Conservation (phyloP, 1,139 yeast species). For the Tardiomyces blankii region DNA sequence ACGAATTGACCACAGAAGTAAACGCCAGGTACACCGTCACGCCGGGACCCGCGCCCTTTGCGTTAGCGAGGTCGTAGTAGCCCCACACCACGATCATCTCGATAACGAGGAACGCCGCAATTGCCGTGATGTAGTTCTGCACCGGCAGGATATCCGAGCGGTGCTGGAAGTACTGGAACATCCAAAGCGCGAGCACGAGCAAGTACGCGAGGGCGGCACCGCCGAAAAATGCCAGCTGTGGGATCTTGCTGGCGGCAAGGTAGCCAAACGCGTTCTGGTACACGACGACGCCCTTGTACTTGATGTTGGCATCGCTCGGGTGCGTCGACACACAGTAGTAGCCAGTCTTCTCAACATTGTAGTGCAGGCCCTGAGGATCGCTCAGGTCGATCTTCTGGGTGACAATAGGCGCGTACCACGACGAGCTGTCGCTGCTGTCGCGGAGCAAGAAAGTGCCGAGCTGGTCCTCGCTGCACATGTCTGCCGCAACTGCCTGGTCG, state of each 20-base stretch:
- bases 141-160: conserved; percentile 82
- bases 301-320: conserved; percentile 28
- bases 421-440: conserved; percentile 25
- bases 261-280: conserved; percentile 91
- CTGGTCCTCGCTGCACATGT: conserved; percentile 44
- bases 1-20: conserved; percentile 67
- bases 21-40: conserved; percentile 66
- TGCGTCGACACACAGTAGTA: conserved; percentile 82
- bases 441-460: conserved; percentile 51
- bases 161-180: conserved; percentile 77
- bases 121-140: conserved; percentile 81
- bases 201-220: conserved; percentile 75
- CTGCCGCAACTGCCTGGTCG: conserved; percentile 46
- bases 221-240: conserved; percentile 84
- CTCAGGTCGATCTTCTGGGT: conserved; percentile 44
- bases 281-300: conserved; percentile 54
- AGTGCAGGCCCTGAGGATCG: conserved; percentile 52
- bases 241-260: conserved; percentile 80
- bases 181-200: conserved; percentile 68
- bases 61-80: conserved; percentile 74
- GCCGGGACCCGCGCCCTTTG: conserved; percentile 42
- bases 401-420: conserved; percentile 42
- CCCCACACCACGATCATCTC: conserved; percentile 91
- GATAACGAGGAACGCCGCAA: conserved; percentile 69
- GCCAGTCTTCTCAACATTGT: conserved; percentile 65